These are phyloP conservation scores for Populus deltoides DNA, from an alignment of 345 rosid genomes.

Conservation along the genomic window DNA sequence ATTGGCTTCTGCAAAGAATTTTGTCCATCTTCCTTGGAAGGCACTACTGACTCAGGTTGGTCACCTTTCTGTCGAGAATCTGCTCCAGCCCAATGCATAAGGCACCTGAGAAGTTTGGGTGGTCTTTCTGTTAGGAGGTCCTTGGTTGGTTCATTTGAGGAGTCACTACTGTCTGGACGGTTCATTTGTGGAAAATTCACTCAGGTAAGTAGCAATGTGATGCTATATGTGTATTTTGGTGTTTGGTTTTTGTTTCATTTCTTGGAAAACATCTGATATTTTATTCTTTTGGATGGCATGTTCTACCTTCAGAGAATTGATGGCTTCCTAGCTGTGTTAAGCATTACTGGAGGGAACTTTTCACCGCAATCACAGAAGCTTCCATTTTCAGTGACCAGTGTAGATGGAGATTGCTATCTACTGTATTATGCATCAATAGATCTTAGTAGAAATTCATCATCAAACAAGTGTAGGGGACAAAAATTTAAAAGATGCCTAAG, in stretches of 20 bases:
- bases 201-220: constrained; percentile 49
- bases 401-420: constrained; percentile 78
- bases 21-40: constrained; percentile 53
- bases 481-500: constrained; percentile 46
- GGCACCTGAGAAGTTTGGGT: constrained; percentile 61
- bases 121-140: constrained; percentile 77
- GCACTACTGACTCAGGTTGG: constrained; percentile 34
- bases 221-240: constrained; percentile 1
- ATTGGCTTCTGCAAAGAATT: constrained; percentile 48
- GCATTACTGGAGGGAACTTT: constrained; percentile 83
- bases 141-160: constrained; percentile 97
- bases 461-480: constrained; percentile 51
- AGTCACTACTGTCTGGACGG: constrained; percentile 85
- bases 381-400: constrained; percentile 86
- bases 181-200: constrained; percentile 55
- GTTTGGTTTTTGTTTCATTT: neutral
- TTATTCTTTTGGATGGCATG: constrained; percentile 20
- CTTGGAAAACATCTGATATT: neutral
- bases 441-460: constrained; percentile 55
- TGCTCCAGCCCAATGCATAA: constrained; percentile 45
- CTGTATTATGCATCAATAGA: constrained; percentile 83
- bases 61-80: constrained; percentile 43
- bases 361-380: constrained; percentile 87
- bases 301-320: constrained; percentile 60
- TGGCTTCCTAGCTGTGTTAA: constrained; percentile 92